Evolutionary conservation across 257 asterid genomes (phyloP).

Genomic region (Lantana camara): DNA sequence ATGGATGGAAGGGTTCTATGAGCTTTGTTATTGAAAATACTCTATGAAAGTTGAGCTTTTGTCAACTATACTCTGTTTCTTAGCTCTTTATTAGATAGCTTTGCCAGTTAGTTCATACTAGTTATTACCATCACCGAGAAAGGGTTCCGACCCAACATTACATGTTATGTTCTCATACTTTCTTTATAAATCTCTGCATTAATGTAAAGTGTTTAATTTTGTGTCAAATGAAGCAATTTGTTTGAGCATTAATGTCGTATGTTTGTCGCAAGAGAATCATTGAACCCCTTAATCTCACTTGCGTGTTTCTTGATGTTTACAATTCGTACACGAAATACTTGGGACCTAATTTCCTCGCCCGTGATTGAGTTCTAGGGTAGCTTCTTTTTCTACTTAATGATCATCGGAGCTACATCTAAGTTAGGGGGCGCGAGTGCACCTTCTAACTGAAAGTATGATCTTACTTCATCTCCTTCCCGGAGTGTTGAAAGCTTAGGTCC

Average conservation of each 20-base stretch:
- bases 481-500: no score
- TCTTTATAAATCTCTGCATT: not conserved
- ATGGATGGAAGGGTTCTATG: slow-evolving; percentile 91
- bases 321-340: not conserved
- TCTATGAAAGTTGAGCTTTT: slow-evolving; percentile 6
- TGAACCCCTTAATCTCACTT: not conserved
- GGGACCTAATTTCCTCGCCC: no score
- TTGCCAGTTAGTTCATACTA: not conserved
- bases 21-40: slow-evolving; percentile 22
- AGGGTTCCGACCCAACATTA: not conserved
- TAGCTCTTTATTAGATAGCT: not conserved
- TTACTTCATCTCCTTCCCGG: no score
- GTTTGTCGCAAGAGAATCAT: not conserved
- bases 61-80: not conserved
- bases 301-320: not conserved
- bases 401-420: no score
- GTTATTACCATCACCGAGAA: not conserved
- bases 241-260: not conserved
- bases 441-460: no score
- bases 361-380: no score
- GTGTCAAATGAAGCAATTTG: not conserved
- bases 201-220: not conserved
- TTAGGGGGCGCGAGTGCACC: no score
- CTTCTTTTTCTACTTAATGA: no score
- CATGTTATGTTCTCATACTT: not conserved